phyloP scores from a whole-genome alignment of 768 basidiomycete species.

The Terana coerulea region DNA sequence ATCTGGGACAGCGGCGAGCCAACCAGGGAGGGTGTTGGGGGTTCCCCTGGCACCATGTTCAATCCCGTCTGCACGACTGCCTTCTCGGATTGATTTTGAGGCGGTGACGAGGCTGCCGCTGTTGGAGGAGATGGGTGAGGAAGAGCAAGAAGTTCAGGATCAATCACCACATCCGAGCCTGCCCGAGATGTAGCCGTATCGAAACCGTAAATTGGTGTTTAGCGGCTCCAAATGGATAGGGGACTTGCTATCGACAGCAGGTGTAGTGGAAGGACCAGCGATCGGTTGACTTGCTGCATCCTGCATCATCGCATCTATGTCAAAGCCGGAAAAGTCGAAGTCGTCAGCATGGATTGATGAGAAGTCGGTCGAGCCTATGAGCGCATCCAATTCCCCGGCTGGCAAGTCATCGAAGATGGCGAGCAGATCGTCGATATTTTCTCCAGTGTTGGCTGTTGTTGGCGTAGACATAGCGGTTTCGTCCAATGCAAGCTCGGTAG shows the following conservation, averaged over 20 bases:
- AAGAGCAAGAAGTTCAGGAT: constrained; percentile 20
- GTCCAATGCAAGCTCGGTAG: not conserved
- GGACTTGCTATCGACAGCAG: too few relatives aligned
- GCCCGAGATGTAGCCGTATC: constrained; percentile 8
- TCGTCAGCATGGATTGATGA: not conserved
- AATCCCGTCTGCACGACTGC: not conserved
- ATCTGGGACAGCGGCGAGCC: constrained; percentile 24
- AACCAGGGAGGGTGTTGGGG: constrained; percentile 19
- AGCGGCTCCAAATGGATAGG: too few relatives aligned
- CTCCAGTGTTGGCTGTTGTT: constrained; percentile 1
- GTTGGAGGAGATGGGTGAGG: not conserved
- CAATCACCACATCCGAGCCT: constrained; percentile 18
- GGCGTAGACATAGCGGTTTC: not conserved
- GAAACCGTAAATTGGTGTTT: too few relatives aligned
- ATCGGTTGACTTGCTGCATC: not conserved
- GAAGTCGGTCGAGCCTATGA: constrained; percentile 7
- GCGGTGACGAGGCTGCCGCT: too few relatives aligned
- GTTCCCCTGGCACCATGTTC: not conserved
- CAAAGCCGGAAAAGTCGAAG: not conserved
- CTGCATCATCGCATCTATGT: not conserved
- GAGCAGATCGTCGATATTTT: constrained; percentile 23
- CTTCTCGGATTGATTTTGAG: not conserved
- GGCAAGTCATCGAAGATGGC: constrained; percentile 21
- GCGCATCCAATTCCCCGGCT: constrained; percentile 16
- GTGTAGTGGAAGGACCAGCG: too few relatives aligned